Percentiles rank a stretch among this genome's conserved stretches.
Conservation (phyloP, 2,329 filamentous ascomycete genomes). For the Ceratocystis colombiana region DNA sequence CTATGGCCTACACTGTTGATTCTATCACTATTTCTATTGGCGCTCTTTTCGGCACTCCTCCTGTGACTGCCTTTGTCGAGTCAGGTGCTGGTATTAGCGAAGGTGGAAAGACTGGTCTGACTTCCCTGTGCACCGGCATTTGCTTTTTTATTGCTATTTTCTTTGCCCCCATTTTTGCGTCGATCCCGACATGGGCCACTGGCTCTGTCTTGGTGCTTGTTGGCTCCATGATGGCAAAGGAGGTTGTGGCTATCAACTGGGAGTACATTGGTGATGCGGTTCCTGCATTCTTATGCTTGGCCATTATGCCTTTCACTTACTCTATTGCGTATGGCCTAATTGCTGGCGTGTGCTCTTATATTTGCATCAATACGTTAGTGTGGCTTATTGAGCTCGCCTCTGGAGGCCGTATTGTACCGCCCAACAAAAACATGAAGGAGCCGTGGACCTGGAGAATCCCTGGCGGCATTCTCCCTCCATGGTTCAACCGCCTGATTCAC, state of each 20-base stretch:
- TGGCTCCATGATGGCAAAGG: conserved; percentile 74
- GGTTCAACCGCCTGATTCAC: conserved; percentile 52
- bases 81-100: conserved; percentile 66
- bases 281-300: conserved; percentile 74
- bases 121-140: conserved; percentile 56
- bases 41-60: conserved; percentile 57
- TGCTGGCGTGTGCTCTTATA: conserved; percentile 66
- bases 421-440: conserved; percentile 67
- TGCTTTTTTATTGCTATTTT: conserved; percentile 64
- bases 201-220: conserved; percentile 81
- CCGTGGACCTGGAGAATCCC: conserved; percentile 69
- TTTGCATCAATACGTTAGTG: conserved; percentile 60
- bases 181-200: conserved; percentile 69
- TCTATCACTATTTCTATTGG: conserved; percentile 62
- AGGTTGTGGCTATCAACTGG: conserved; percentile 81
- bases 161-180: conserved; percentile 67
- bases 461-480: conserved; percentile 64
- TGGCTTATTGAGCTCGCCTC: conserved; percentile 58
- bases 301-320: conserved; percentile 83
- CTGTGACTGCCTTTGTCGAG: conserved; percentile 66
- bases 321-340: conserved; percentile 81
- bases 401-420: conserved; percentile 60
- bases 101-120: conserved; percentile 62
- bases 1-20: conserved; percentile 66
- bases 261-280: conserved; percentile 72